A percentile compares a stretch with the other conserved stretches of the same genome.
phyloP scores from a whole-genome alignment of 1,284 basidiomycete species.

The Pascua sp. region DNA sequence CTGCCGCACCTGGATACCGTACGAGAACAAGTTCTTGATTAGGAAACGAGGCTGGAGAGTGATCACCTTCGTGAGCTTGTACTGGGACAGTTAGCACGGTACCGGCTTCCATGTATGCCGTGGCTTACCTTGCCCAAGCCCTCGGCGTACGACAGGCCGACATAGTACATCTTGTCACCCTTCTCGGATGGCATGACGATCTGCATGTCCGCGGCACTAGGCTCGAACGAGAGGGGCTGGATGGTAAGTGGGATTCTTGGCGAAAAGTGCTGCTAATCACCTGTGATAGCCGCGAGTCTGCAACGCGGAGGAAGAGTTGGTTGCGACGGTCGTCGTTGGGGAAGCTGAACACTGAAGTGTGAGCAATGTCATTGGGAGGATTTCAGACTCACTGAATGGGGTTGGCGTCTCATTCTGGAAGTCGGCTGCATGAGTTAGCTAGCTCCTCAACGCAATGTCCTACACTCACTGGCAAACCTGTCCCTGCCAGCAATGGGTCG shows the following conservation, averaged over 20 bases:
- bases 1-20: slow-evolving; percentile 76
- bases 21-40: slow-evolving; percentile 73
- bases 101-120: too few species aligned
- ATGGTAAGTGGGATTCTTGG: neutral
- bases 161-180: slow-evolving; percentile 73
- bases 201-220: slow-evolving; percentile 83
- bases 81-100: slow-evolving; percentile 49
- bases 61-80: slow-evolving; percentile 93
- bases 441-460: too few species aligned
- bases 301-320: slow-evolving; percentile 77
- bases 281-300: slow-evolving; percentile 85
- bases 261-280: slow-evolving; percentile 26
- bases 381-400: slow-evolving; percentile 57
- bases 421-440: slow-evolving; percentile 41
- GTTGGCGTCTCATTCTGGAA: slow-evolving; percentile 55
- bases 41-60: slow-evolving; percentile 88
- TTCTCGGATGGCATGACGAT: slow-evolving; percentile 67
- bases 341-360: slow-evolving; percentile 75
- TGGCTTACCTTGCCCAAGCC: slow-evolving; percentile 70
- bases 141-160: slow-evolving; percentile 89
- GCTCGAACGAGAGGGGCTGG: slow-evolving; percentile 81
- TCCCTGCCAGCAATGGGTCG: slow-evolving; percentile 82
- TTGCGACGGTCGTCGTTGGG: slow-evolving; percentile 71
- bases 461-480: slow-evolving; percentile 28
- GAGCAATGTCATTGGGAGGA: too few species aligned